Conservation (phyloP, 129 eudicot genomes). For the Calendula officinalis region DNA sequence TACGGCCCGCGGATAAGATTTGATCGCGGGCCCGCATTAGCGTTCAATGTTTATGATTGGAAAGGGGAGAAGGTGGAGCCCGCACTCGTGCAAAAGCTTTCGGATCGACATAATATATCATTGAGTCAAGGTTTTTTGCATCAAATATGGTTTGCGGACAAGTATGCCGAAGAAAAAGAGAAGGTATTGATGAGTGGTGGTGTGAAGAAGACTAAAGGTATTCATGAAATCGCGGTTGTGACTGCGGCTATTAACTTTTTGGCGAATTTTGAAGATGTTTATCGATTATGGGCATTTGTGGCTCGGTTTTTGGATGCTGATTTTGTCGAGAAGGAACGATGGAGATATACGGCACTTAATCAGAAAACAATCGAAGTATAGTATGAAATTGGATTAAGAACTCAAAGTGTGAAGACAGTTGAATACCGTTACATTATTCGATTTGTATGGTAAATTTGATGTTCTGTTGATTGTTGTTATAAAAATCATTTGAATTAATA, state of each 20-base stretch:
- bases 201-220: slow-evolving; percentile 34
- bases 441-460: not conserved
- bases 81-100: slow-evolving; percentile 70
- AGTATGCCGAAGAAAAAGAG: slow-evolving; percentile 52
- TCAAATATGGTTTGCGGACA: slow-evolving; percentile 68
- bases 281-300: slow-evolving; percentile 70
- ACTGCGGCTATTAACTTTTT: slow-evolving; percentile 65
- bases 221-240: slow-evolving; percentile 49
- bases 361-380: slow-evolving; percentile 69
- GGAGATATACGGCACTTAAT: slow-evolving; percentile 80
- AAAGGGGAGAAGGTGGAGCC: slow-evolving; percentile 87
- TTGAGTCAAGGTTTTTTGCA: slow-evolving; percentile 57
- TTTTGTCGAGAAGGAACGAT: slow-evolving; percentile 81
- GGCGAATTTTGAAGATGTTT: slow-evolving; percentile 68
- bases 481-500: not conserved
- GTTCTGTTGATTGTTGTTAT: not conserved
- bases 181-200: slow-evolving; percentile 26
- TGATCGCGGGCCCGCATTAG: slow-evolving; percentile 79
- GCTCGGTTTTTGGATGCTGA: slow-evolving; percentile 91
- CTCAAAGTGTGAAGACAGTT: not conserved
- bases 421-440: not conserved
- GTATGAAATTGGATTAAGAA: not conserved
- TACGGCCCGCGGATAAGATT: slow-evolving; percentile 77
- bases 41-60: slow-evolving; percentile 79
- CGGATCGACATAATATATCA: slow-evolving; percentile 72